Percentiles rank a stretch among this genome's conserved stretches.
These are phyloP conservation scores for Debaryomyces castellii DNA, from an alignment of 805 yeast species.

Conservation along the genomic window DNA sequence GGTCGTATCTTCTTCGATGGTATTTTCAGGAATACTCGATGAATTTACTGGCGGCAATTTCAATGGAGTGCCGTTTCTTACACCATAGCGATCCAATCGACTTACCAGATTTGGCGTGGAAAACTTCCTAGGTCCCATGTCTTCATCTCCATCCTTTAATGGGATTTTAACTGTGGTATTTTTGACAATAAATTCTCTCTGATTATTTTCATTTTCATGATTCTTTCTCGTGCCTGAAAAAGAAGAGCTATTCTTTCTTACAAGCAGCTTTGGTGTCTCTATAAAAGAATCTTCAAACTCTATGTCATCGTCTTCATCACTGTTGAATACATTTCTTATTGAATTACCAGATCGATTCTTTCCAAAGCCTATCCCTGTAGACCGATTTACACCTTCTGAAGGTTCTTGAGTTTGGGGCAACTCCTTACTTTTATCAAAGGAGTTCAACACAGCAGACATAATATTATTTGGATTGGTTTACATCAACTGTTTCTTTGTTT, in stretches of 20 bases:
- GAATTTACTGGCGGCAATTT: conserved; percentile 11
- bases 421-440: conserved; percentile 4
- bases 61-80: conserved; percentile 20
- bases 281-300: conserved; percentile 32
- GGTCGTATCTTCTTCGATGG: neutral
- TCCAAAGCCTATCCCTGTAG: neutral
- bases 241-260: conserved; percentile 2
- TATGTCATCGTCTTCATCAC: conserved; percentile 16
- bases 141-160: conserved; percentile 8
- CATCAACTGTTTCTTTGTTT: neutral
- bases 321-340: neutral
- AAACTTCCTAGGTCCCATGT: neutral
- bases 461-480: neutral
- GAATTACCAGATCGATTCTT: neutral
- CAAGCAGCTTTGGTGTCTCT: conserved; percentile 23
- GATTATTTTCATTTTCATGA: neutral
- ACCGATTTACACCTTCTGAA: neutral
- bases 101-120: conserved; percentile 8
- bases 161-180: conserved; percentile 11
- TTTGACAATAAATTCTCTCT: conserved; percentile 2
- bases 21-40: conserved; percentile 1
- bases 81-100: conserved; percentile 8
- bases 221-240: neutral
- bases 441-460: conserved; percentile 6
- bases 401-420: neutral